Evolutionary conservation across 805 yeast species (phyloP).

Genomic region (Hanseniaspora guilliermondii): DNA sequence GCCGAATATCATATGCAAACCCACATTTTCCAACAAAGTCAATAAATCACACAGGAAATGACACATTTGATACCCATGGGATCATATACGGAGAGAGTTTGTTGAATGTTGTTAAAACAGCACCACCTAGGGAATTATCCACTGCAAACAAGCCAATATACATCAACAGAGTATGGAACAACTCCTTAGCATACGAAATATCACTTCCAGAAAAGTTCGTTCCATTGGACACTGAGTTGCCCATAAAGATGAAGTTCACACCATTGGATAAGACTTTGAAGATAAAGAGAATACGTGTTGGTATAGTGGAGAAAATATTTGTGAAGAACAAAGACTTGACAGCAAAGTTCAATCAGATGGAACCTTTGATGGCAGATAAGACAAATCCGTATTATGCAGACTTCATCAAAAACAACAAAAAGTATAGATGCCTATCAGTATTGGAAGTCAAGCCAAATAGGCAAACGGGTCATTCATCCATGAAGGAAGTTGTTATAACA

Average conservation of each 20-base stretch:
- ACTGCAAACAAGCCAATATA: constrained; percentile 58
- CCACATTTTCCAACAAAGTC: background rate
- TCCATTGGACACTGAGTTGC: constrained; percentile 48
- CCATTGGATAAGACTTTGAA: constrained; percentile 53
- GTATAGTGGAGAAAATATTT: constrained; percentile 53
- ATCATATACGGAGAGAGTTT: constrained; percentile 25
- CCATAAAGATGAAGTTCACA: constrained; percentile 48
- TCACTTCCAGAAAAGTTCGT: constrained; percentile 61
- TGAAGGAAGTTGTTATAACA: constrained; percentile 46
- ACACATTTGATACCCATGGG: constrained; percentile 1
- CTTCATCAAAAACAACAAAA: constrained; percentile 23
- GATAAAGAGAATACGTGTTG: constrained; percentile 52
- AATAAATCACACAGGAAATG: background rate
- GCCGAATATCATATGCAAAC: background rate
- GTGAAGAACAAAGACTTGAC: constrained; percentile 46
- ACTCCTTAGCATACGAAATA: constrained; percentile 55
- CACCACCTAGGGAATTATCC: constrained; percentile 30
- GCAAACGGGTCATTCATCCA: constrained; percentile 32
- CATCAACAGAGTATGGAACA: constrained; percentile 65
- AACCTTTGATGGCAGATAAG: constrained; percentile 24
- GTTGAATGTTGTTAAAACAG: constrained; percentile 30
- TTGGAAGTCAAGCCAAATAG: constrained; percentile 53
- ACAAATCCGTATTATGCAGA: constrained; percentile 26
- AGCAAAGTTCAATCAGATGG: constrained; percentile 43
- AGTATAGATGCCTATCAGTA: constrained; percentile 45